Evolutionary conservation across 306 rosid species (phyloP), one percentile per base, ranked within the genome.

Genomic region (Elaeagnus macrophylla): DNA sequence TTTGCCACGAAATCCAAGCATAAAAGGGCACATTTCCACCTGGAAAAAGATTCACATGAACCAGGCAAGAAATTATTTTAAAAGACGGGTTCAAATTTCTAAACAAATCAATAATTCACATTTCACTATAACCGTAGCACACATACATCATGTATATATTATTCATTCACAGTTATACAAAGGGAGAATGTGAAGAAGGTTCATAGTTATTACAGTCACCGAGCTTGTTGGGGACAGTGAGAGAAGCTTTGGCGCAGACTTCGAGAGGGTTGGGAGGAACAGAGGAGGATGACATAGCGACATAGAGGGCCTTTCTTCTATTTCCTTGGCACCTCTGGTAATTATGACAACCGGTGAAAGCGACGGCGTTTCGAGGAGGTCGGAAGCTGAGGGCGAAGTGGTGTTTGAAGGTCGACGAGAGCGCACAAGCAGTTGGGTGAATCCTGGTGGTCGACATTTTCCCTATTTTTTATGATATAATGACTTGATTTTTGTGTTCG

Each of bases 131-230:
- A 25, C 32, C 4, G 32, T 25, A 5, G 32, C 32, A 25, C 32
- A 25, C 0, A 25, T 25, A 25, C 32, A 25, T 25, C 32, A 25
- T 25, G 0, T 5, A 25, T 25, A 25, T 2, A 25, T 25, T 2
- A 25, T 25, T 20, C 32, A 2, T 25, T 25, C 32, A 25, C 2
- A 25, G 4, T 2, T 25, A 25, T 25, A 25, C 32, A 25, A 2
- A 25, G 32, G 32, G 32, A 25, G 32, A 25, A 25, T 25, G 19
- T 20, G 16, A 46, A 46, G 9, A 12, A 46, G 8, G 8, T 18
- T 18, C 16, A n/a, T 12, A 46, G 5, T 15, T 18, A 57, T 71
- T 79, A 85, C 95, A 91, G 82, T 91, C 99, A 48, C 99, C 96
- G 54, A 58, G 80, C 66, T 35, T 76, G 73, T 75, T 67, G 57